Conservation (phyloP, 2,329 filamentous ascomycete genomes). For the Diaporthe amygdali region DNA sequence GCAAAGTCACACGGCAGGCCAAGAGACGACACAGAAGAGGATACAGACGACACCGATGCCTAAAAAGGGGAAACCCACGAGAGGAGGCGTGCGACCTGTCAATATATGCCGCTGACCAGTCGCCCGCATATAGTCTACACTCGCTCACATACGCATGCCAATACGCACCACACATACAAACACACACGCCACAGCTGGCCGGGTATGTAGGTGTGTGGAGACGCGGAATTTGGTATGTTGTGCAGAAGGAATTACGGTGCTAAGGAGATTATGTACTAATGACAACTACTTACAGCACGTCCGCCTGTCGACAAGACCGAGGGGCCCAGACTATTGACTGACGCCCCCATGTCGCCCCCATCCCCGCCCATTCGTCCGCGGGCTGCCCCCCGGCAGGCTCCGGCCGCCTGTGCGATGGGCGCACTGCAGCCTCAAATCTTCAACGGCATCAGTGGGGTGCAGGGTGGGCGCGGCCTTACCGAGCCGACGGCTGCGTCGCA, state of each 20-base stretch:
- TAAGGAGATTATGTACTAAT: too few species aligned
- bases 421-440: constrained; percentile 12
- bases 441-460: constrained; percentile 9
- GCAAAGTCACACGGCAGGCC: not conserved
- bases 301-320: too few species aligned
- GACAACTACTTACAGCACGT: too few species aligned
- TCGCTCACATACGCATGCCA: too few species aligned
- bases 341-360: not conserved
- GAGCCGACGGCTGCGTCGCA: not conserved
- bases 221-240: too few species aligned
- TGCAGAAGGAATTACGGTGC: too few species aligned
- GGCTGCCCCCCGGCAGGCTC: not conserved
- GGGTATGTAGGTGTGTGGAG: too few species aligned
- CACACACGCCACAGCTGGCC: too few species aligned
- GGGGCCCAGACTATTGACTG: not conserved
- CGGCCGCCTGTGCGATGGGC: constrained; percentile 12
- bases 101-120: constrained; percentile 4
- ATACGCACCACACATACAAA: too few species aligned
- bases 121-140: not conserved
- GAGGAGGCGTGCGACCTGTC: constrained; percentile 13
- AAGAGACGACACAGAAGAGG: not conserved
- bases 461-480: not conserved
- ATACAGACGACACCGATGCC: not conserved
- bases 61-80: not conserved
- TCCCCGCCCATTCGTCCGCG: not conserved